phyloP scores from a whole-genome alignment of 2,329 filamentous ascomycete genomes.

The Didymella arachidicola region DNA sequence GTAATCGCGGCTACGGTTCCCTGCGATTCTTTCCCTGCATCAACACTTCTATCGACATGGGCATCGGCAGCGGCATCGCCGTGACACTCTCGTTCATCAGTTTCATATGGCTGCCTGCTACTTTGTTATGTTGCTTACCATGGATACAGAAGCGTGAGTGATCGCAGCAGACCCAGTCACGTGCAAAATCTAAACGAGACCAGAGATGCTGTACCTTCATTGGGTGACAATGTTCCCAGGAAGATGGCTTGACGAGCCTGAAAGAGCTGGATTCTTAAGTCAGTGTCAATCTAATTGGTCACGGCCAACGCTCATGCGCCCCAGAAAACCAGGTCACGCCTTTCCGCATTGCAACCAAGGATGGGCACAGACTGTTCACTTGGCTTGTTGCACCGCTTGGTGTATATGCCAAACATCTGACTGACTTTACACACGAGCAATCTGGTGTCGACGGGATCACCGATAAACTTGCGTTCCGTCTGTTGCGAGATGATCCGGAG shows the following conservation, averaged over 20 bases:
- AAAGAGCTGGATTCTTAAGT: constrained; percentile 50
- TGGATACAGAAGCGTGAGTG: constrained; percentile 49
- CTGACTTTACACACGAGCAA: constrained; percentile 64
- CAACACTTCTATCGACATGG: constrained; percentile 15
- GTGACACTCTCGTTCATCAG: constrained; percentile 38
- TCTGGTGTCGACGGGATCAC: constrained; percentile 54
- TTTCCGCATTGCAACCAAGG: constrained; percentile 76
- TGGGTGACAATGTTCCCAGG: constrained; percentile 47
- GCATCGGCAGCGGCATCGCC: constrained; percentile 17
- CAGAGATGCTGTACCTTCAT: constrained; percentile 49
- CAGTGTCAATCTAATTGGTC: constrained; percentile 13
- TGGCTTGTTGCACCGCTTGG: constrained; percentile 89
- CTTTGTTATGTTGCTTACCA: constrained; percentile 46
- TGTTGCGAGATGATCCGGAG: constrained; percentile 61
- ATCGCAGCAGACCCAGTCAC: constrained; percentile 9
- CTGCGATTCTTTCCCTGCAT: constrained; percentile 8
- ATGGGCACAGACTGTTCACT: constrained; percentile 81
- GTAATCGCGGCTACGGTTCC: constrained; percentile 10
- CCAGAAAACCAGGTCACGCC: constrained; percentile 85
- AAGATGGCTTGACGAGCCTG: constrained; percentile 47
- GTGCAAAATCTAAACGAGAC: constrained; percentile 3
- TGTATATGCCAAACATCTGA: constrained; percentile 74
- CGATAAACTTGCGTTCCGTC: constrained; percentile 57
- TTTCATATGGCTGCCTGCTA: constrained; percentile 47
- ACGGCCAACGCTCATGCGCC: constrained; percentile 25